Evolutionary conservation across 208 protist genomes (phyloP), one percentile per base, ranked within the genome.

Genomic region (Leishmania amazonensis): DNA sequence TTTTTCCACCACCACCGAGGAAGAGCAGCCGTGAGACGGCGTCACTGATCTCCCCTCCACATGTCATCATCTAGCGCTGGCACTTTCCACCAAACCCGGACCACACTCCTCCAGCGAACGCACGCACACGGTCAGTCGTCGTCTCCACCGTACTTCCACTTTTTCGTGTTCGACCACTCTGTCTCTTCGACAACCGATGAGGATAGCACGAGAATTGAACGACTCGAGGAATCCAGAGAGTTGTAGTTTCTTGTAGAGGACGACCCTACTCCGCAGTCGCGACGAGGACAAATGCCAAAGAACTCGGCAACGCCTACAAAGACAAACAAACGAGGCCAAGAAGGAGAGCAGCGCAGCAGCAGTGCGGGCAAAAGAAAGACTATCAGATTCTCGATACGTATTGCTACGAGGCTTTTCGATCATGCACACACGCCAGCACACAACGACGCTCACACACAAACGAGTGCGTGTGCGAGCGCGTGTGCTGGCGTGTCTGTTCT

Each of bases 341-440:
- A 28, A 51, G 6, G 3, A 80, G n/a, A 78, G 31, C 24, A 35
- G 68, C 4, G 45, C 1, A 19, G 6, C 5, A 11, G 21, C 40
- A 62, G 31, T 31, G 40, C 11, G 65, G 28, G 57, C 24, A 72
- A 6, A 21, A 38, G 76, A 75, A 35, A 38, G 53, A 49, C 4
- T 21, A 31, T 89, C 86, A 90, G 87, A 83, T 90, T 90, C 87
- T 90, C 87, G 87, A 90, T 90, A 90, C 84, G 87, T 90, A 88
- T 88, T 87, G 85, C 85, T 85, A 81, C 80, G 78, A 83, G 72
- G 78, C 84, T 31, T 42, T 80, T 85, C 80, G 79, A 49, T 81
- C 45, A 62, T 64, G 53, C 49, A 58, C 1, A 5, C 31, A 35
- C 51, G 31, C n/a, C 65, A 15, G 75, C 64, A 40, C 73, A 65